Evolutionary conservation across 768 basidiomycete genomes (phyloP), one percentile per base, ranked within the genome.

Genomic region (Leucosporidium yakuticum): DNA sequence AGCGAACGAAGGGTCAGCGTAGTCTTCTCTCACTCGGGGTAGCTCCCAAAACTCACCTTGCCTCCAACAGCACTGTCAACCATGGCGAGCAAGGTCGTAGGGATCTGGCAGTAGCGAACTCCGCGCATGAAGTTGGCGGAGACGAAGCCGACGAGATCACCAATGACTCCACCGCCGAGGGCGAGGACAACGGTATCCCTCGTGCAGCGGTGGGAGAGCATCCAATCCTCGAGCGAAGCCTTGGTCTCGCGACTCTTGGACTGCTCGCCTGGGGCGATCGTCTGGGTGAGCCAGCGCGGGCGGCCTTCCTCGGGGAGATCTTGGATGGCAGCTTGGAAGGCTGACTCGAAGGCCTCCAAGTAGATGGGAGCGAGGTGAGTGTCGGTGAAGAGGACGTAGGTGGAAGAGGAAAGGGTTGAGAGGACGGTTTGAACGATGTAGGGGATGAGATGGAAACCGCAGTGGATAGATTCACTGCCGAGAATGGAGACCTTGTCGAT

Each of bases 21-120:
- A 12, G 31, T 15, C 17, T 9, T n/a, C 49, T 5, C 25, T 8
- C 7, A n/a, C 17, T 4, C 19, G 14, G 15, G 4, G 2, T 14
- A 1, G 36, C 14, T 4, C 9, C 17, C 4, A 1, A 31, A 11
- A 63, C 72, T n/a, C 23, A 76, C 76, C 71, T 97, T 99, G 47
- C 96, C 95, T 8, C 96, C 96, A 54, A 99, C 87, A 68, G 91
- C 88, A 0, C 94, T 97, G 79, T 99, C 96, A 29, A 99, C 96
- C 96, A 99, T 99, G 9, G 94, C 92, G 67, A 99, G 84, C 2
- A 99, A 83, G 0, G 94, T 96, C 0, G 96, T 97, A 0, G 96
- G 96, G 64, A 99, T 90, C 80, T 99, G 96, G 27, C 91, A 87
- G 79, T 95, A 90, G 64, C 88, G 89, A 29, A 98, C 86, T 11